Evolutionary conservation across 2,329 filamentous ascomycete genomes (phyloP), one percentile per base, ranked within the genome.

Genomic region (Penicillium sp.): DNA sequence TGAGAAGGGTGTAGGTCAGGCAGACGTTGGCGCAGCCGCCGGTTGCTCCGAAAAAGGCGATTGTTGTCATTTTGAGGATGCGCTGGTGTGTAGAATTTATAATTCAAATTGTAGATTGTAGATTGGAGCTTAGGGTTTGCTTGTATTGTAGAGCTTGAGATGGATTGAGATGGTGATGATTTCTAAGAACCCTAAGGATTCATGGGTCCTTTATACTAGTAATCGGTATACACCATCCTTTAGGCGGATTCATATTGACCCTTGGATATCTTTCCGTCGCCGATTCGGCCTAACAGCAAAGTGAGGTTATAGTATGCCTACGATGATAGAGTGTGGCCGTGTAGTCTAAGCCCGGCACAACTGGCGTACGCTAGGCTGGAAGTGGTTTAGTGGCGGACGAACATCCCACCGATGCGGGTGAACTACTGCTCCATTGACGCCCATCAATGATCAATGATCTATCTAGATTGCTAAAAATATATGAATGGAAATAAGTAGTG

Each of bases 21-120:
- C 75, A 75, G 42, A 74, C 67, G 56, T 76, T 73, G 38, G 75
- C 71, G 60, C 76, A 79, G 54, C 80, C 81, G 56, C 81, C 81
- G 7, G 81, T 83, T 40, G 81, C 78, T 52, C 81, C 81, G 64
- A 84, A 78, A 71, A 83, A 82, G 46, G 80, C 80, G 58, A 82
- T 68, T 33, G 75, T 78, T 49, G 63, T 66, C 57, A 57, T 64
- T 56, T 29, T 0, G 13, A 3, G 6, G 6, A 21, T 52, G 56
- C 27, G n/a, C 1, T 56, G 19, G 21, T 59, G 19, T 43, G 33
- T 43, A 15, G 15, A 27, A n/a, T 41, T 3, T n/a, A 15, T 8
- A 2, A n/a, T 19, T 46, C 7, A 31, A 31, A 37, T 25, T 27
- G 23, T 17, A 37, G 8, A 23, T 37, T 50, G 27, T 21, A 15